Conservation (phyloP, 2,329 filamentous ascomycete genomes). For the Scedosporium dehoogii region DNA sequence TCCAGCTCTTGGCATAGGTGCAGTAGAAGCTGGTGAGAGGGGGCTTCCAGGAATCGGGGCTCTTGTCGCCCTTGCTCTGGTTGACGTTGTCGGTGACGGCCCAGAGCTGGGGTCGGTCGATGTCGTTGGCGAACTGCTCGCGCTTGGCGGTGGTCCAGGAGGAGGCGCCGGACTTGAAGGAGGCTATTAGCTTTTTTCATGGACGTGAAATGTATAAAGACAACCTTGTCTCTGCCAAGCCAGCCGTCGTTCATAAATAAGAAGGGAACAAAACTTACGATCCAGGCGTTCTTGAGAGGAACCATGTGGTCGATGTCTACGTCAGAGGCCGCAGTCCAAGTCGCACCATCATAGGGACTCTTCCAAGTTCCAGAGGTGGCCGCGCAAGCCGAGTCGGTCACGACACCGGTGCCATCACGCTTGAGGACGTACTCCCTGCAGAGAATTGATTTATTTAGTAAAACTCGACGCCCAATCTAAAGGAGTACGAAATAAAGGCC, state of each 20-base stretch:
- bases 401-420: slow-evolving; percentile 60
- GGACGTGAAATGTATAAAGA: background rate
- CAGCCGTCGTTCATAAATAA: background rate
- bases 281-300: slow-evolving; percentile 72
- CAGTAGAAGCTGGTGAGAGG: slow-evolving; percentile 61
- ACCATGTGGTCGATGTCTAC: slow-evolving; percentile 81
- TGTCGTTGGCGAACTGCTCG: slow-evolving; percentile 65
- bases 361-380: slow-evolving; percentile 59
- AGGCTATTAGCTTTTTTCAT: slow-evolving; percentile 6
- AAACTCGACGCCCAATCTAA: background rate
- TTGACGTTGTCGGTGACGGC: slow-evolving; percentile 74
- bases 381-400: slow-evolving; percentile 47
- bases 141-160: slow-evolving; percentile 61
- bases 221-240: background rate
- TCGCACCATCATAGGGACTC: slow-evolving; percentile 64
- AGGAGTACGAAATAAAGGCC: background rate
- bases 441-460: background rate
- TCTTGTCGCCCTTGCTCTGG: slow-evolving; percentile 59
- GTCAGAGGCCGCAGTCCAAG: slow-evolving; percentile 58
- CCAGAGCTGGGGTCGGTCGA: slow-evolving; percentile 65
- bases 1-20: slow-evolving; percentile 68
- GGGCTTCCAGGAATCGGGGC: slow-evolving; percentile 70
- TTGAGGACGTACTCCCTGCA: slow-evolving; percentile 56
- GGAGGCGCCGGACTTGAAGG: slow-evolving; percentile 53
- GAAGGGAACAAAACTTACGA: slow-evolving; percentile 30